A percentile compares a stretch with the other conserved stretches of the same genome.
These are phyloP conservation scores for Salmacisia buchloeana DNA, from an alignment of 1,284 basidiomycete species.

Conservation along the genomic window DNA sequence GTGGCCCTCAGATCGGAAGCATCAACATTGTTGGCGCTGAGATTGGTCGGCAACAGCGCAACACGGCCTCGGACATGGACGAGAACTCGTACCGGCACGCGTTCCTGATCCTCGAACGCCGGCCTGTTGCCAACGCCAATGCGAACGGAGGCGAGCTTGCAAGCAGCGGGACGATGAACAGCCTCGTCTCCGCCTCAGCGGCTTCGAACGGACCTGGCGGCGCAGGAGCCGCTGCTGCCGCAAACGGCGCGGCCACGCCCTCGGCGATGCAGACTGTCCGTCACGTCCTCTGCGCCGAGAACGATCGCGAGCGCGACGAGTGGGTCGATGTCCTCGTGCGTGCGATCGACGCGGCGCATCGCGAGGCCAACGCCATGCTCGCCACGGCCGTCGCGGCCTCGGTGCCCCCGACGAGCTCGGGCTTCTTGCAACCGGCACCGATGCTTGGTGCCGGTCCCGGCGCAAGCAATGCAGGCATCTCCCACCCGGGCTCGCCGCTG, in stretches of 20 bases:
- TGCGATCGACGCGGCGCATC: conserved; percentile 32
- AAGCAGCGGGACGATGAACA: conserved; percentile 8
- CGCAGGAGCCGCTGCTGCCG: conserved; percentile 54
- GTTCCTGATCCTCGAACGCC: conserved; percentile 87
- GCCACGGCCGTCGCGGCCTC: background rate
- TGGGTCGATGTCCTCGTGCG: conserved; percentile 84
- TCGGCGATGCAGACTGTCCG: conserved; percentile 59
- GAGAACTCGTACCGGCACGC: conserved; percentile 94
- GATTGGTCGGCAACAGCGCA: conserved; percentile 65
- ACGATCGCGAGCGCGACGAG: conserved; percentile 80
- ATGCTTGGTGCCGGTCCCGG: background rate
- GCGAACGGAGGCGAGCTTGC: background rate
- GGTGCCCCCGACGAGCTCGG: background rate
- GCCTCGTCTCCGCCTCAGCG: background rate
- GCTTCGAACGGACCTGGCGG: background rate
- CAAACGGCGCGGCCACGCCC: conserved; percentile 42
- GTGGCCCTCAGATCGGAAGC: conserved; percentile 80
- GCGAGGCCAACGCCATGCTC: background rate
- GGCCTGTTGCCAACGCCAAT: conserved; percentile 53
- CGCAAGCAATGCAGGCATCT: background rate
- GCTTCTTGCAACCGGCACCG: background rate
- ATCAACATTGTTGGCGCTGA: conserved; percentile 80
- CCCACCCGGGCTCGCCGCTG: background rate
- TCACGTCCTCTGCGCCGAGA: conserved; percentile 93
- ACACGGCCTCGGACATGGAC: conserved; percentile 55